phyloP scores from a whole-genome alignment of 768 basidiomycete genomes.

The Kwoniella sp. region DNA sequence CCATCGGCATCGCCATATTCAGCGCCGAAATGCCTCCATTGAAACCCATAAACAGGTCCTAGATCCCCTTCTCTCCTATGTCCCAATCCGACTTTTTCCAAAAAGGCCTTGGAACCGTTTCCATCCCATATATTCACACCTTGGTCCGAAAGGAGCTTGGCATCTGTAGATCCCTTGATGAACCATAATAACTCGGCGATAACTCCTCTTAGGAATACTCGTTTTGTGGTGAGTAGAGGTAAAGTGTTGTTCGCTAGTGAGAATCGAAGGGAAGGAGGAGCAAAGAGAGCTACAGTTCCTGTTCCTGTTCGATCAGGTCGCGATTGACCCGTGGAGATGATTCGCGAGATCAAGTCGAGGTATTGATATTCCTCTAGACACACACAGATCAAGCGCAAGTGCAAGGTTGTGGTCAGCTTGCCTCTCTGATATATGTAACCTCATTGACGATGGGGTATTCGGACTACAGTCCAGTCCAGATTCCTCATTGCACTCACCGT shows the following conservation, averaged over 20 bases:
- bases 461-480: no score
- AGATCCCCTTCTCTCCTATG: conserved; percentile 87
- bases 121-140: conserved; percentile 98
- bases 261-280: conserved; percentile 86
- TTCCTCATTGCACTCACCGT: conserved; percentile 27
- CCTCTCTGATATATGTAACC: no score
- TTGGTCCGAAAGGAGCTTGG: conserved; percentile 70
- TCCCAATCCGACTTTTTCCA: conserved; percentile 78
- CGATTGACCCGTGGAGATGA: conserved; percentile 72
- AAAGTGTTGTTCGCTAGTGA: conserved; percentile 69
- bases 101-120: conserved; percentile 83
- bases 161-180: conserved; percentile 78
- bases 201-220: conserved; percentile 88
- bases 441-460: no score
- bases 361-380: conserved; percentile 82
- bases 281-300: conserved; percentile 88
- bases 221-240: conserved; percentile 91
- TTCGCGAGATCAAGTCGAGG: conserved; percentile 73
- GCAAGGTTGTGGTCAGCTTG: no score
- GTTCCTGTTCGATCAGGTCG: conserved; percentile 94
- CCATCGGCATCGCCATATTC: conserved; percentile 61
- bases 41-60: conserved; percentile 96
- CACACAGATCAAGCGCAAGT: not conserved
- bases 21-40: conserved; percentile 94
- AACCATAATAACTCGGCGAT: conserved; percentile 96